Evolutionary conservation across 2,329 filamentous ascomycete species (phyloP), one percentile per base, ranked within the genome.

Genomic region (Fusarium nurragi): DNA sequence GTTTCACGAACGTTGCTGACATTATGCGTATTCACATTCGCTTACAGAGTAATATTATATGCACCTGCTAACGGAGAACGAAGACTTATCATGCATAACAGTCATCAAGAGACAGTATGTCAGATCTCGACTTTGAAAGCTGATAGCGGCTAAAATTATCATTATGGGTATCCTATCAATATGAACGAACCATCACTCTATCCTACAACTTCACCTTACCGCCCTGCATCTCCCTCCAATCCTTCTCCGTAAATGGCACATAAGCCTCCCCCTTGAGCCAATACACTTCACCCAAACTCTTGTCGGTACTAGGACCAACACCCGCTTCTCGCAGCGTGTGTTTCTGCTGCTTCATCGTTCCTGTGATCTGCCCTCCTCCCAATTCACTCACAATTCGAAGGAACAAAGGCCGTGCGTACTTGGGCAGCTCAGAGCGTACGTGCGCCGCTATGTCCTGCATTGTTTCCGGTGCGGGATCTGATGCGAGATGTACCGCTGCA

Each of bases 311-410:
- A 9, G 90, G 90, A 70, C 92, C 86, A 0, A 94, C 91, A 1
- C 93, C 93, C 63, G 94, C 85, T 3, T 83, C 81, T n/a, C 92
- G 82, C 64, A 97, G 75, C 0, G 80, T 77, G 64, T 90, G 86
- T 77, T 97, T 97, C 78, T 94, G 90, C 79, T 96, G 91, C 82
- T 97, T 97, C 72, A 93, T 91, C 44, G 93, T 97, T 0, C 93
- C 92, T 6, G 93, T 97, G 2, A 87, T 83, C 71, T 90, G 86
- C 66, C 79, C 76, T 38, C 87, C 83, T 4, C 79, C 77, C 41
- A 84, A 77, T 23, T 84, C 83, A 23, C 78, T 81, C 9, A 89
- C 84, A 7, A 93, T 77, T 13, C 93, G 83, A 44, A 97, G 74
- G 77, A 97, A 97, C 1, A 95, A 70, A 0, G 93, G 93, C 6